Evolutionary conservation across 345 rosid species (phyloP).

Genomic region (Camelina neglecta): DNA sequence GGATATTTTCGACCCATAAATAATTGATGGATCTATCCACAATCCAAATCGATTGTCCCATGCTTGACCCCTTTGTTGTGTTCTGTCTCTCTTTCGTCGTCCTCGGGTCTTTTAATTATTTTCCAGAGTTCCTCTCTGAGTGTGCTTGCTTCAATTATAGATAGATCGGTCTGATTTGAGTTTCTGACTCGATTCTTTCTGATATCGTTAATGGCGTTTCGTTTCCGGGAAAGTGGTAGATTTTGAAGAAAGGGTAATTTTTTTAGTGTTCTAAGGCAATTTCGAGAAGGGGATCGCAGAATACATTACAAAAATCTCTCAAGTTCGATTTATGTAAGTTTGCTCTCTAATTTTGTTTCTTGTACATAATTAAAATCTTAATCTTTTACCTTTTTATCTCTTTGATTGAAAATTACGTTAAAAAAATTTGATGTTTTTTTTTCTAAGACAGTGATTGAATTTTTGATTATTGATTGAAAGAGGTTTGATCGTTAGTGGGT

Average conservation of each 20-base stretch:
- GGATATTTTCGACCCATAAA: conserved; percentile 9
- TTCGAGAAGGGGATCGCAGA: conserved; percentile 31
- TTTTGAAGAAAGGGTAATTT: conserved; percentile 16
- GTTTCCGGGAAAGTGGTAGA: background rate
- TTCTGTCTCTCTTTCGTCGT: background rate
- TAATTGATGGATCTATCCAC: conserved; percentile 35
- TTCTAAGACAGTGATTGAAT: background rate
- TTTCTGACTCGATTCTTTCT: background rate
- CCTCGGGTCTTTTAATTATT: background rate
- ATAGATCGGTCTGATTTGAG: conserved; percentile 13
- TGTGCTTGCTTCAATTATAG: conserved; percentile 8
- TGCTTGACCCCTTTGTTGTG: background rate
- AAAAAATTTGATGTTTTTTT: background rate
- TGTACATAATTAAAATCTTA: background rate
- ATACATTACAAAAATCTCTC: conserved; percentile 24
- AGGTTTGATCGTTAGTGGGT: background rate
- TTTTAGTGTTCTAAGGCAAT: conserved; percentile 5
- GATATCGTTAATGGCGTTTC: background rate
- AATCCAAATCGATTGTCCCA: background rate
- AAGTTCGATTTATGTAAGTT: conserved; percentile 39
- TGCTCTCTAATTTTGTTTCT: background rate
- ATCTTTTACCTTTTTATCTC: conserved; percentile 6
- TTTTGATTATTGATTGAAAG: background rate
- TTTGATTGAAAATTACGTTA: background rate
- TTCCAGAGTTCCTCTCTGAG: conserved; percentile 13